phyloP scores from a whole-genome alignment of 371 early-diverging fungal species.

The Fennellomyces sp. region DNA sequence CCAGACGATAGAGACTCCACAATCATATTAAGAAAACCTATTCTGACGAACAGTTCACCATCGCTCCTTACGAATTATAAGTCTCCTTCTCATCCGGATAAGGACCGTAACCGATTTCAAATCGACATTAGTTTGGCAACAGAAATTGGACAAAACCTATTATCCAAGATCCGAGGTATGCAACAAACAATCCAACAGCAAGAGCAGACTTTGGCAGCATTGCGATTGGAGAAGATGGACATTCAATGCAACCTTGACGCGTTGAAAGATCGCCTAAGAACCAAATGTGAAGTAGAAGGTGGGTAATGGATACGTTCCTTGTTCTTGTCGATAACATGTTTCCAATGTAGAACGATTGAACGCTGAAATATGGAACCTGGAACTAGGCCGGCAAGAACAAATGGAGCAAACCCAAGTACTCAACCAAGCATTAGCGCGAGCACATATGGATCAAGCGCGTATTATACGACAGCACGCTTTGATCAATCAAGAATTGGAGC shows the following conservation, averaged over 20 bases:
- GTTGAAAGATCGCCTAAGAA: neutral
- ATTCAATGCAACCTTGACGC: neutral
- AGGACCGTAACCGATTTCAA: neutral
- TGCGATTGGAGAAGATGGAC: constrained; percentile 5
- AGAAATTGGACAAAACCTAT: constrained; percentile 5
- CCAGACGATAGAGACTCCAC: no score
- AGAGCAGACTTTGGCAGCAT: neutral
- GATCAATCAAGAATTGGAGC: constrained; percentile 14
- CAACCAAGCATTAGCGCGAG: constrained; percentile 11
- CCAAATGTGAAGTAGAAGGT: neutral
- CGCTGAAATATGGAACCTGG: constrained; percentile 10
- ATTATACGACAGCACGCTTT: constrained; percentile 8
- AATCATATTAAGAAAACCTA: neutral
- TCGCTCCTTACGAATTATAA: neutral
- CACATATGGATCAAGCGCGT: constrained; percentile 16
- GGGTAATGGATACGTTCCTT: neutral
- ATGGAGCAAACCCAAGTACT: constrained; percentile 5
- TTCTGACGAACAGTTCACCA: neutral
- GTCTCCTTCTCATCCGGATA: neutral
- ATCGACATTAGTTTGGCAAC: constrained; percentile 5
- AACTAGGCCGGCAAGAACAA: constrained; percentile 4
- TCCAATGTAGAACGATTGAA: constrained; percentile 5
- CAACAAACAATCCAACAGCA: constrained; percentile 8
- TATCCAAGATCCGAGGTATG: constrained; percentile 11
- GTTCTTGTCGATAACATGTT: neutral